These are phyloP conservation scores for Kalmanozyma brasiliensis DNA, from an alignment of 1,284 basidiomycete species.

Conservation along the genomic window DNA sequence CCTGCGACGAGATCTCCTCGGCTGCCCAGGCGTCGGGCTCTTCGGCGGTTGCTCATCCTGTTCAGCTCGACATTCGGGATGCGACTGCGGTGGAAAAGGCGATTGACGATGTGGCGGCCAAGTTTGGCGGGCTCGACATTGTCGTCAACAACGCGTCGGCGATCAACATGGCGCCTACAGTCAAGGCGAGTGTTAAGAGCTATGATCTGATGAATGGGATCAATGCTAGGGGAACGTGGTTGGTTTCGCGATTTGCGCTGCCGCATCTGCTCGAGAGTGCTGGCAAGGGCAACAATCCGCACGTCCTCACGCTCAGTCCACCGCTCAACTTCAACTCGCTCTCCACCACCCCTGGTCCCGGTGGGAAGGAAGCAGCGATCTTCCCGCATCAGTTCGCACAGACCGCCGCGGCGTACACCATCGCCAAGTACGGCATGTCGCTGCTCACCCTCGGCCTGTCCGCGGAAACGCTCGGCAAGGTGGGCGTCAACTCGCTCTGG, in stretches of 20 bases:
- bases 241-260: slow-evolving; percentile 60
- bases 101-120: slow-evolving; percentile 39
- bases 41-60: slow-evolving; percentile 46
- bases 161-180: slow-evolving; percentile 60
- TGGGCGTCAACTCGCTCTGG: slow-evolving; percentile 62
- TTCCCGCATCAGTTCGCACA: slow-evolving; percentile 44
- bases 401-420: slow-evolving; percentile 54
- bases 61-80: slow-evolving; percentile 66
- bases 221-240: slow-evolving; percentile 62
- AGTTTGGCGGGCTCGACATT: slow-evolving; percentile 65
- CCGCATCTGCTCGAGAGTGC: slow-evolving; percentile 59
- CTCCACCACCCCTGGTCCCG: slow-evolving; percentile 40
- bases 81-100: slow-evolving; percentile 54
- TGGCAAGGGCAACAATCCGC: slow-evolving; percentile 52
- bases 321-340: slow-evolving; percentile 54
- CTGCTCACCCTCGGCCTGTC: slow-evolving; percentile 59
- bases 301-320: slow-evolving; percentile 64
- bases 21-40: slow-evolving; percentile 32
- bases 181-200: slow-evolving; percentile 49
- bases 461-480: slow-evolving; percentile 54
- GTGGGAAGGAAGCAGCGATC: slow-evolving; percentile 17
- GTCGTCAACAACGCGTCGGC: slow-evolving; percentile 67
- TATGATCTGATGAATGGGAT: slow-evolving; percentile 56
- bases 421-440: slow-evolving; percentile 66
- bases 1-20: slow-evolving; percentile 60